Conservation (phyloP, 2,329 filamentous ascomycete genomes). For the Phoma sp. region DNA sequence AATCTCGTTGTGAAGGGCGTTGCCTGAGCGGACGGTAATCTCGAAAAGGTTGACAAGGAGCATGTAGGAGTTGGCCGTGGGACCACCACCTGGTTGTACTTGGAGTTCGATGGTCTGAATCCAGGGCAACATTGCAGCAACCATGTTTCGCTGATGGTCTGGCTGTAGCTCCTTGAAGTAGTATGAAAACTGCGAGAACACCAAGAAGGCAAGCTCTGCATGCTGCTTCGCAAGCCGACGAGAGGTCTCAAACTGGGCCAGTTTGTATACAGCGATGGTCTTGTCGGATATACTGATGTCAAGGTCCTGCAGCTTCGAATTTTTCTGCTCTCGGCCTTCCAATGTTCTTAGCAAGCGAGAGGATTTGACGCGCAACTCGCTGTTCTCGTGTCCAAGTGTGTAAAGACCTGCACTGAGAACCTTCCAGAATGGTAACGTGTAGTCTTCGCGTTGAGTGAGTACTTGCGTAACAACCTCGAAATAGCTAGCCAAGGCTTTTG, state of each 20-base stretch:
- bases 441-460: conserved; percentile 80
- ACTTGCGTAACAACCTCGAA: conserved; percentile 92
- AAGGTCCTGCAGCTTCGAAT: conserved; percentile 92
- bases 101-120: conserved; percentile 93
- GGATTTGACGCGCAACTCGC: conserved; percentile 86
- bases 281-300: conserved; percentile 99
- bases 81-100: conserved; percentile 87
- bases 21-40: conserved; percentile 92
- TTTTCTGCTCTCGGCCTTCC: conserved; percentile 82
- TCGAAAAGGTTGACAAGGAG: conserved; percentile 93
- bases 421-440: conserved; percentile 88
- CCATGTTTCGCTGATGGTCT: conserved; percentile 87
- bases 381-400: conserved; percentile 89
- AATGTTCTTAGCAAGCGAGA: conserved; percentile 79
- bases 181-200: conserved; percentile 93
- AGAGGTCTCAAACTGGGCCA: conserved; percentile 96
- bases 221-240: conserved; percentile 88
- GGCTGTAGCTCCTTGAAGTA: conserved; percentile 89
- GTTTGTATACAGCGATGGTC: conserved; percentile 96
- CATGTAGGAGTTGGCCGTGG: conserved; percentile 91
- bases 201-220: conserved; percentile 84
- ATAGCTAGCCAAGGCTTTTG: conserved; percentile 91
- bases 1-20: conserved; percentile 90
- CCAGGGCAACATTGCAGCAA: conserved; percentile 94
- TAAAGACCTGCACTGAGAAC: conserved; percentile 87